Conservation (phyloP, 1,139 yeast genomes). For the Sugiyamaella novakii region DNA sequence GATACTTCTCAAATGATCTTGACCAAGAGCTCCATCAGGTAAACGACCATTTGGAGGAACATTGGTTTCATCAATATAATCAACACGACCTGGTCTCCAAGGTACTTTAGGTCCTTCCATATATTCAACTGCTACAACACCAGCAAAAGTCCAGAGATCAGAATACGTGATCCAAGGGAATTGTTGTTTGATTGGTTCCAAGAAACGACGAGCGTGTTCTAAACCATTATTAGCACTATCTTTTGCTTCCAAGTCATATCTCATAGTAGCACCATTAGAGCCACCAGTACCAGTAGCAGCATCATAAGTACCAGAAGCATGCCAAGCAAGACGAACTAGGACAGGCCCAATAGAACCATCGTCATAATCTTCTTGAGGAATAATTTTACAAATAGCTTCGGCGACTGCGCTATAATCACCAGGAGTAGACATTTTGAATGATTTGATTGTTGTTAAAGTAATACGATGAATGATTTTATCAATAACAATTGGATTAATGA, state of each 20-base stretch:
- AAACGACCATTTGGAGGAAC: constrained; percentile 67
- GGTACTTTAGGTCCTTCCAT: constrained; percentile 62
- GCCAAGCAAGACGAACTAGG: constrained; percentile 69
- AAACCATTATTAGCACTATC: constrained; percentile 66
- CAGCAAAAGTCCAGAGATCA: constrained; percentile 69
- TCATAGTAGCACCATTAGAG: constrained; percentile 70
- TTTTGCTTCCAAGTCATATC: constrained; percentile 47
- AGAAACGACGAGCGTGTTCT: constrained; percentile 55
- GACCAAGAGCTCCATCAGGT: constrained; percentile 59
- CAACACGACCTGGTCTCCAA: constrained; percentile 67
- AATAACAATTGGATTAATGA: constrained; percentile 8
- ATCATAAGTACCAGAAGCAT: constrained; percentile 68
- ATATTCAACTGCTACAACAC: constrained; percentile 59
- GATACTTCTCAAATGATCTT: constrained; percentile 56
- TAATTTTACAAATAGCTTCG: constrained; percentile 73
- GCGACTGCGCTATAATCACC: constrained; percentile 70
- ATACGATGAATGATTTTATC: constrained; percentile 10
- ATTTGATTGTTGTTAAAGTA: constrained; percentile 6
- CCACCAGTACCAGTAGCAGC: constrained; percentile 59
- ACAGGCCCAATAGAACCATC: constrained; percentile 71
- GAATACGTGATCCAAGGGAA: constrained; percentile 65
- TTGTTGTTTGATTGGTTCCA: constrained; percentile 59
- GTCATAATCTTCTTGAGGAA: constrained; percentile 72
- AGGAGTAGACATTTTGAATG: constrained; percentile 17
- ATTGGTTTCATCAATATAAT: constrained; percentile 52